phyloP scores from a whole-genome alignment of 176 grass and related monocot genomes.

The Microstegium vimineum region DNA sequence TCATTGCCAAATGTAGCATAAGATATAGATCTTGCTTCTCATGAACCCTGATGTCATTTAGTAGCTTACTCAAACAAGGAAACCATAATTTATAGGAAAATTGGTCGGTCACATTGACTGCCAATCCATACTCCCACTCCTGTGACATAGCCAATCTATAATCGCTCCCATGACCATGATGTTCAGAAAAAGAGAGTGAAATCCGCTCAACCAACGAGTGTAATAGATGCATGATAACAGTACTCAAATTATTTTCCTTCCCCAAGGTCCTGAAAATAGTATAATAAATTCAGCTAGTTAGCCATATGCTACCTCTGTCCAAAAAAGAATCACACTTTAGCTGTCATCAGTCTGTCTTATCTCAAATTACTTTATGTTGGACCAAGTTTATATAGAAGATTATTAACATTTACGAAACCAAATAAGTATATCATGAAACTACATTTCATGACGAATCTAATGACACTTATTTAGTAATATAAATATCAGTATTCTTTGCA shows the following conservation, averaged over 20 bases:
- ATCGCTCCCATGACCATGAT: constrained; percentile 8
- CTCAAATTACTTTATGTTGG: background rate
- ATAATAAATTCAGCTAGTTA: constrained; percentile 18
- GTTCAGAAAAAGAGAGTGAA: constrained; percentile 23
- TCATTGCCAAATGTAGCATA: constrained; percentile 55
- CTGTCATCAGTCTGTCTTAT: background rate
- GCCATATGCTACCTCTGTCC: background rate
- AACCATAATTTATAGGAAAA: constrained; percentile 90
- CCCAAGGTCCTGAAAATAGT: constrained; percentile 59
- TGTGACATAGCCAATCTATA: constrained; percentile 33
- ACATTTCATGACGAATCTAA: background rate
- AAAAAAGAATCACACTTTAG: background rate
- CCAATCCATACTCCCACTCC: constrained; percentile 80
- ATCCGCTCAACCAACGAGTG: constrained; percentile 36
- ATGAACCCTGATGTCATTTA: constrained; percentile 54
- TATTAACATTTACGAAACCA: background rate
- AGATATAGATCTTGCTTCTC: constrained; percentile 37
- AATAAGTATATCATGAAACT: background rate
- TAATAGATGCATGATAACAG: constrained; percentile 64
- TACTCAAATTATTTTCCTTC: constrained; percentile 52
- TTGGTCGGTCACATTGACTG: constrained; percentile 50
- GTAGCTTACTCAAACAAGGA: constrained; percentile 77
- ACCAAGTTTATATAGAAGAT: background rate
- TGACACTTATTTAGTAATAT: background rate
- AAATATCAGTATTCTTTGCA: background rate